phyloP scores from a whole-genome alignment of 257 asterid genomes.

The Petrea volubilis region DNA sequence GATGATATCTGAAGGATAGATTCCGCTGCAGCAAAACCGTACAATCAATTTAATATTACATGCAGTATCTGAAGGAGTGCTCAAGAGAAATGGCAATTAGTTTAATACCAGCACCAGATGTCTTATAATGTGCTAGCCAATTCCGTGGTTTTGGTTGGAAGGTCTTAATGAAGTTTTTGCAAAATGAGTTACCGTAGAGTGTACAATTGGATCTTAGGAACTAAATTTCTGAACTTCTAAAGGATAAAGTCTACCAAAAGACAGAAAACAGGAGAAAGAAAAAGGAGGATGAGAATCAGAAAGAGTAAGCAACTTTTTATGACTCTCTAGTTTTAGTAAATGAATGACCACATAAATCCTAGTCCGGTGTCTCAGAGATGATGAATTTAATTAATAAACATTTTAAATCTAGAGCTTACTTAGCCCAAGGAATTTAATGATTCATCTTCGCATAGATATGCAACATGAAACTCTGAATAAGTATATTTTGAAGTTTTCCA shows the following conservation, averaged over 20 bases:
- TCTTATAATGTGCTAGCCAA: background rate
- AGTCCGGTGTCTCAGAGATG: too few species aligned
- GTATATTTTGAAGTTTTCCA: too few species aligned
- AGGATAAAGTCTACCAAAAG: background rate
- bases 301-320: too few species aligned
- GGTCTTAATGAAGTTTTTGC: background rate
- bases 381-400: too few species aligned
- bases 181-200: background rate
- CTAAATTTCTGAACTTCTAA: background rate
- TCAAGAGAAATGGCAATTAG: background rate
- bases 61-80: background rate
- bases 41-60: background rate
- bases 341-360: too few species aligned
- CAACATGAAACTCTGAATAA: too few species aligned
- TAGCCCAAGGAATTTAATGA: too few species aligned
- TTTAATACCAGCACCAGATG: background rate
- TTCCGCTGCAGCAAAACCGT: slow-evolving; percentile 57
- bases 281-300: background rate
- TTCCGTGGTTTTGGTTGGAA: background rate
- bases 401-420: too few species aligned
- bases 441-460: too few species aligned
- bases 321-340: too few species aligned
- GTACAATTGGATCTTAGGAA: background rate
- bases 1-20: slow-evolving; percentile 73
- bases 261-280: background rate